Conservation (phyloP, 129 eudicot species). For the Flaveria ramosissima region DNA sequence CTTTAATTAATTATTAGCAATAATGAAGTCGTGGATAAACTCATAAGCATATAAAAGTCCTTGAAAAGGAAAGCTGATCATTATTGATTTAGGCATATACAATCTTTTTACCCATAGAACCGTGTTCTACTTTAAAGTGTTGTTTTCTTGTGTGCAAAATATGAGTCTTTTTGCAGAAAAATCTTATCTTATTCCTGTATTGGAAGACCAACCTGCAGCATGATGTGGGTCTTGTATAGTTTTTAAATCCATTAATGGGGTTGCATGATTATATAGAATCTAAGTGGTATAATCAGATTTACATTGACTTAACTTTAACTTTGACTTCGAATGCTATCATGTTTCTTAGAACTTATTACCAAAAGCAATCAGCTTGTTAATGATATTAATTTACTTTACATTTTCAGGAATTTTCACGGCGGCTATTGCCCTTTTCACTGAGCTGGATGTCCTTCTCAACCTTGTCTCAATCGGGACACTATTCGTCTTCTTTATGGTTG, state of each 20-base stretch:
- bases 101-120: slow-evolving; percentile 33
- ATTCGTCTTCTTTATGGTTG: slow-evolving; percentile 94
- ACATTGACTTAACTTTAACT: slow-evolving; percentile 23
- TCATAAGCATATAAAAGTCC: slow-evolving; percentile 3
- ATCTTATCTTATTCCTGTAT: slow-evolving; percentile 38
- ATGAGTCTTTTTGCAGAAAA: slow-evolving; percentile 1
- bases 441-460: slow-evolving; percentile 76
- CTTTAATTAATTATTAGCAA: background rate
- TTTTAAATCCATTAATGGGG: slow-evolving; percentile 27
- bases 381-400: background rate
- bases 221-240: slow-evolving; percentile 30
- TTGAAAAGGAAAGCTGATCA: slow-evolving; percentile 26
- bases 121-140: slow-evolving; percentile 27
- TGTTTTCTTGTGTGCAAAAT: slow-evolving; percentile 25
- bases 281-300: slow-evolving; percentile 25
- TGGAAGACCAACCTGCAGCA: slow-evolving; percentile 32
- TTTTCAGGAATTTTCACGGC: slow-evolving; percentile 85
- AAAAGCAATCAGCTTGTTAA: slow-evolving; percentile 11
- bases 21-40: slow-evolving; percentile 12
- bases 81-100: slow-evolving; percentile 1
- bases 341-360: background rate
- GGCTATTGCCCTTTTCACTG: slow-evolving; percentile 83
- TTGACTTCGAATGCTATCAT: background rate
- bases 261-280: slow-evolving; percentile 25
- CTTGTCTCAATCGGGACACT: slow-evolving; percentile 89